phyloP scores from a whole-genome alignment of 495 filamentous ascomycete species.

The Podospora anserina region DNA sequence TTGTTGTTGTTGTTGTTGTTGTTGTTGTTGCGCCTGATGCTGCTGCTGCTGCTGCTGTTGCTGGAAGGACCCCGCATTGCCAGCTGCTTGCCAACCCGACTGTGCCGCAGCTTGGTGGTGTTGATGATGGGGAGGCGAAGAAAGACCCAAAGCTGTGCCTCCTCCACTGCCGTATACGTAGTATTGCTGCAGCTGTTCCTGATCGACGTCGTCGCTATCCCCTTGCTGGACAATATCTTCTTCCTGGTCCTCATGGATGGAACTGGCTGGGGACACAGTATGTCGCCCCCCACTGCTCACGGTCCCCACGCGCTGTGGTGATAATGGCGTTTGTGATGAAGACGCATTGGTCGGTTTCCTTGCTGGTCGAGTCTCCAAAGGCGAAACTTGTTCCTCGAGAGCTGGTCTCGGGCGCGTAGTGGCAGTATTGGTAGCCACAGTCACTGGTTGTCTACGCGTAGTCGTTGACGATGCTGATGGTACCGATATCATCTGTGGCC shows the following conservation, averaged over 20 bases:
- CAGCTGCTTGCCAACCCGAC: background rate
- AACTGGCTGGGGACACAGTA: conserved; percentile 28
- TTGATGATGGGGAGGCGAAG: conserved; percentile 8
- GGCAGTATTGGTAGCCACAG: background rate
- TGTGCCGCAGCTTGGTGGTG: conserved; percentile 9
- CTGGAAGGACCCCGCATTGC: background rate
- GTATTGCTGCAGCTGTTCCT: background rate
- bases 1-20: conserved; percentile 1
- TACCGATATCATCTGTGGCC: background rate
- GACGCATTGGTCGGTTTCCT: background rate
- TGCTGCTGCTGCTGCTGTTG: conserved; percentile 2
- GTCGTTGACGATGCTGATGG: background rate
- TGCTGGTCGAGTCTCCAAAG: conserved; percentile 5
- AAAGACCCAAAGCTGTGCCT: background rate
- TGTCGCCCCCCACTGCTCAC: conserved; percentile 17
- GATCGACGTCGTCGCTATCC: background rate
- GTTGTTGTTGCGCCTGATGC: conserved; percentile 3
- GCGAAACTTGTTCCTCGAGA: conserved; percentile 1
- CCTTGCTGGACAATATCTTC: conserved; percentile 6
- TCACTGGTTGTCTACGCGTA: background rate
- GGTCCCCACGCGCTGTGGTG: conserved; percentile 18
- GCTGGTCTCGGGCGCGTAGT: background rate
- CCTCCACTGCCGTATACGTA: background rate
- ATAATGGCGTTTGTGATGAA: conserved; percentile 1
- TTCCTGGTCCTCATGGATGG: conserved; percentile 19